Evolutionary conservation across 768 basidiomycete species (phyloP).

Genomic region (Podaxis sp.): DNA sequence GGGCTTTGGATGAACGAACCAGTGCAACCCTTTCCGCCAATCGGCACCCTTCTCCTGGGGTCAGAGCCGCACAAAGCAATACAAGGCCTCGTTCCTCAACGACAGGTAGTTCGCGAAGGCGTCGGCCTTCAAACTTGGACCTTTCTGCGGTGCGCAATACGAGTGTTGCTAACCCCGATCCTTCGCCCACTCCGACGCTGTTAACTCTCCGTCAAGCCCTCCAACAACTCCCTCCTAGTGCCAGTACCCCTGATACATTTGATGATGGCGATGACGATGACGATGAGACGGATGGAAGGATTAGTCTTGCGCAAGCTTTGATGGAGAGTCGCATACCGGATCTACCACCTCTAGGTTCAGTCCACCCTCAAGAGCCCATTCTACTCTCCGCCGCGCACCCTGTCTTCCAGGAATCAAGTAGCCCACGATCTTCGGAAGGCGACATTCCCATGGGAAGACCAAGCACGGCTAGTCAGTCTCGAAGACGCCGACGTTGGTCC

Average conservation of each 20-base stretch:
- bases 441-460: constrained; percentile 32
- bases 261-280: constrained; percentile 52
- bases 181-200: constrained; percentile 63
- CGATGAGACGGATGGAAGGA: constrained; percentile 62
- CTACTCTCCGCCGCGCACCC: constrained; percentile 49
- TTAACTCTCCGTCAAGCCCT: constrained; percentile 66
- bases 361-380: constrained; percentile 66
- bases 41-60: constrained; percentile 23
- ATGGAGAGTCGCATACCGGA: constrained; percentile 78
- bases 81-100: constrained; percentile 28
- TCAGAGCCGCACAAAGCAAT: constrained; percentile 23
- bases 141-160: constrained; percentile 40
- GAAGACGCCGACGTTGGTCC: constrained; percentile 18
- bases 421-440: constrained; percentile 31
- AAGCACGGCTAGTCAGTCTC: constrained; percentile 10
- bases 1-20: constrained; percentile 80
- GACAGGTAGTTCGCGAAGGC: constrained; percentile 39
- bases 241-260: constrained; percentile 34
- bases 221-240: constrained; percentile 40
- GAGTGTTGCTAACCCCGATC: constrained; percentile 39
- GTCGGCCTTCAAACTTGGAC: constrained; percentile 69
- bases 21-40: constrained; percentile 49
- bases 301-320: constrained; percentile 72
- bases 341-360: constrained; percentile 67
- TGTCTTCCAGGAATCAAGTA: constrained; percentile 2